Evolutionary conservation across 2,329 filamentous ascomycete species (phyloP), one percentile per base, ranked within the genome.

Genomic region (Phyllosticta ampelicida): DNA sequence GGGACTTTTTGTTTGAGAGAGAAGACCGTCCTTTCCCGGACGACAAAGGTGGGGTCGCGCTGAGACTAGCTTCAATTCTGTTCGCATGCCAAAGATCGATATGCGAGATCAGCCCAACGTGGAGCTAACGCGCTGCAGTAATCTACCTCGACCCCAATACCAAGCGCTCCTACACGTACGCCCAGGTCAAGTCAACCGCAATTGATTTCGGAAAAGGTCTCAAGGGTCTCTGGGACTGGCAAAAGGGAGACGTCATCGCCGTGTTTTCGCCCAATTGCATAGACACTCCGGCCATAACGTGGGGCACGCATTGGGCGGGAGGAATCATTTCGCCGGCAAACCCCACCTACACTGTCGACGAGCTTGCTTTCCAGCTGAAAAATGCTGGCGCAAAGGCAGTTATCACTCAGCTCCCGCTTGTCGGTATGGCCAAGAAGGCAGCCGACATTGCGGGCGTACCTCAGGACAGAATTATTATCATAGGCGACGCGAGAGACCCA

Each of bases 261-360:
- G 78, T 96, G 56, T 96, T 86, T 76, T 86, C 89, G 3, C 88
- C 90, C 26, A 96, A 97, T 70, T 85, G 80, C 70, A 86, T 96
- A 68, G 91, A 96, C 70, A 89, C 86, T 0, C 86, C 89, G 0
- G 77, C 86, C 2, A 73, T 90, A 52, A 89, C 83, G 71, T 89
- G 89, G 77, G 91, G 90, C 26, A 80, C 83, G 9, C 83, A 87
- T 63, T 96, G 89, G 87, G 87, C 89, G 0, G 91, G 90, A 51
- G 90, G 88, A 28, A 77, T 89, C 55, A 75, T 89, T 10, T 90
- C 86, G n/a, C 90, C 91, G 0, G 90, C 89, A 2, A 96, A 96
- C 68, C 90, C 91, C 19, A 84, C 85, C 3, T 96, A 96, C 73
- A 95, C 88, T 0, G 82, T 81, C 11, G 83, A 89, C 9, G 92